Conservation (phyloP, 345 rosid species). For the Angophora floribunda region DNA sequence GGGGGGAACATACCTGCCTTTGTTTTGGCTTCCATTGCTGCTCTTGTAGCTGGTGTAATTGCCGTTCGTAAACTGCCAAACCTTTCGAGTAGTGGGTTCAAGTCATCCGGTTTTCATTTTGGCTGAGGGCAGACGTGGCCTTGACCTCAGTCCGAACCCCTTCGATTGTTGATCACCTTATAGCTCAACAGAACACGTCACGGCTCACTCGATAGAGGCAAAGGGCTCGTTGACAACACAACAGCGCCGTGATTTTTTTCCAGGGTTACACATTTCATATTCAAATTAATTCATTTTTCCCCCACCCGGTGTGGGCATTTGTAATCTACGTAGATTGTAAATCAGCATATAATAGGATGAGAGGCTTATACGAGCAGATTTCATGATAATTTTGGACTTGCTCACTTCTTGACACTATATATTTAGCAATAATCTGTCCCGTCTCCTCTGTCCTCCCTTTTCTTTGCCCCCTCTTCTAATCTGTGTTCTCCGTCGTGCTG, state of each 20-base stretch:
- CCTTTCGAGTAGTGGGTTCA: slow-evolving; percentile 50
- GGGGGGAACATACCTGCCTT: slow-evolving; percentile 98
- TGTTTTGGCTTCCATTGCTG: slow-evolving; percentile 57
- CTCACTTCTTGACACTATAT: neutral
- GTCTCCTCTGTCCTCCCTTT: neutral
- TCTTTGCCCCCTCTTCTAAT: neutral
- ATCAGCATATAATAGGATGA: neutral
- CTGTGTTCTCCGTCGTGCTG: neutral
- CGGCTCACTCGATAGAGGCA: neutral
- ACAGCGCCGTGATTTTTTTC: neutral
- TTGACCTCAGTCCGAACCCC: neutral
- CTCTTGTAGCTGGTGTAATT: slow-evolving; percentile 65
- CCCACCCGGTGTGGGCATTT: slow-evolving; percentile 10
- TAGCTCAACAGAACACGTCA: neutral
- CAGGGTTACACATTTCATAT: neutral
- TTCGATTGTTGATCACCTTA: neutral
- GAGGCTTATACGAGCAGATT: neutral
- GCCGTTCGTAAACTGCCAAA: slow-evolving; percentile 62
- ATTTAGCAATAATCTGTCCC: neutral
- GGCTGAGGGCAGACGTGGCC: slow-evolving; percentile 21
- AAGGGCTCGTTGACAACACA: neutral
- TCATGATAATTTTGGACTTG: neutral
- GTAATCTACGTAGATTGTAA: slow-evolving; percentile 12
- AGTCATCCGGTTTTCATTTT: slow-evolving; percentile 73
- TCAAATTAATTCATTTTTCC: slow-evolving; percentile 32